Conservation (phyloP, 208 protist species). For the Herpetomonas samuelpessoai region DNA sequence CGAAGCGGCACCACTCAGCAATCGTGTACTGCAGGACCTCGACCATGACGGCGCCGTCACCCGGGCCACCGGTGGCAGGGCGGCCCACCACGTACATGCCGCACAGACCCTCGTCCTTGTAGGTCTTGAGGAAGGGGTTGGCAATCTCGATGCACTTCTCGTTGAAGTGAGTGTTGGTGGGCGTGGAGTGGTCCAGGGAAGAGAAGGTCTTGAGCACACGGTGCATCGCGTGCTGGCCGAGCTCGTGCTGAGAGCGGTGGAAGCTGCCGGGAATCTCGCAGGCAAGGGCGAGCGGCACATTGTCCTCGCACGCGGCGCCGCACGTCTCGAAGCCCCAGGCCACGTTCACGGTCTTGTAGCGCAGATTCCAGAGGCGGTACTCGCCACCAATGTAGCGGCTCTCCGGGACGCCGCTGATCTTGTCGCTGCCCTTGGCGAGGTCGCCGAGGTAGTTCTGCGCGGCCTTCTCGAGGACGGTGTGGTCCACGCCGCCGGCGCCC, state of each 20-base stretch:
- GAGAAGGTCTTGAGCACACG: conserved; percentile 87
- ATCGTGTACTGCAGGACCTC: conserved; percentile 89
- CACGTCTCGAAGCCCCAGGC: conserved; percentile 90
- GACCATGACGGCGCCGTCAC: conserved; percentile 67
- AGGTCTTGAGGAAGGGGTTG: conserved; percentile 86
- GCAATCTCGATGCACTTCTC: conserved; percentile 86
- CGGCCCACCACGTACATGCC: conserved; percentile 85
- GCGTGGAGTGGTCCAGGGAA: conserved; percentile 83
- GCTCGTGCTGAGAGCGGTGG: conserved; percentile 87
- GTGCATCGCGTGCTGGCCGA: conserved; percentile 86
- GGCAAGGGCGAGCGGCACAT: conserved; percentile 78
- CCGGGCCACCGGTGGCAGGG: conserved; percentile 51
- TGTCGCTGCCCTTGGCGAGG: conserved; percentile 32
- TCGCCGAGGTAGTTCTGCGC: conserved; percentile 91
- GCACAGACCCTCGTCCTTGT: conserved; percentile 86
- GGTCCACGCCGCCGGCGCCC: conserved; percentile 94
- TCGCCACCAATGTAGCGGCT: conserved; percentile 81
- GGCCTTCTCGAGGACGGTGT: conserved; percentile 91
- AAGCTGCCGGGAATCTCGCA: conserved; percentile 87
- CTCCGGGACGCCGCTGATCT: conserved; percentile 27
- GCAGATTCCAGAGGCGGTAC: conserved; percentile 87
- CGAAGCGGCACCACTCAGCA: conserved; percentile 83
- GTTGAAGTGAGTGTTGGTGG: conserved; percentile 89
- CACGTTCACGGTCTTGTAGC: conserved; percentile 85
- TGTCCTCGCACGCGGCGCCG: conserved; percentile 79